These are phyloP conservation scores for Acidiella bohemica DNA, from an alignment of 495 filamentous ascomycete genomes.

Conservation along the genomic window DNA sequence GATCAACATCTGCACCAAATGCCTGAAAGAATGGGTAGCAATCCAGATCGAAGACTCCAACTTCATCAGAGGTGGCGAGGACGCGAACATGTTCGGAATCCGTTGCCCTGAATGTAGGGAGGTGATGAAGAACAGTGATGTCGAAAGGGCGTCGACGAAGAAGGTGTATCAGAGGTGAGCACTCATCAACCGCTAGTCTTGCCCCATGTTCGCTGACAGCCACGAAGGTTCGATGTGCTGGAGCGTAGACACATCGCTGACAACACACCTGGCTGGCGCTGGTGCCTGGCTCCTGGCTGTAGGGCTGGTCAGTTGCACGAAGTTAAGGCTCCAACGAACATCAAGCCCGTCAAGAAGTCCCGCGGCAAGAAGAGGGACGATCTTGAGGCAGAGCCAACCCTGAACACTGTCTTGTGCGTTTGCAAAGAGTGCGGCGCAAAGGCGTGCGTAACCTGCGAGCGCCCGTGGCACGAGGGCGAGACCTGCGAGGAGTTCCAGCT, in stretches of 20 bases:
- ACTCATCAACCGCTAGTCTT: neutral
- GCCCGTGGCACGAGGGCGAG: constrained; percentile 29
- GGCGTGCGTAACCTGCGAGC: constrained; percentile 30
- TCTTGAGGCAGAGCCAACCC: too few relatives aligned
- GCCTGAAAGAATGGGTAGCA: constrained; percentile 12
- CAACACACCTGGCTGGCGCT: constrained; percentile 10
- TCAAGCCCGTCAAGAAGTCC: constrained; percentile 3
- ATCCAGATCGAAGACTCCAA: neutral
- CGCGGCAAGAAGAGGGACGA: neutral
- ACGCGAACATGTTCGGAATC: constrained; percentile 10
- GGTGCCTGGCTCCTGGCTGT: constrained; percentile 1
- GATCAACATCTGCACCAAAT: constrained; percentile 13
- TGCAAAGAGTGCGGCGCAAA: constrained; percentile 28
- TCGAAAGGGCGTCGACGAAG: constrained; percentile 5
- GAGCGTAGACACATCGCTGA: constrained; percentile 11
- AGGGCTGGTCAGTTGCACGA: constrained; percentile 8
- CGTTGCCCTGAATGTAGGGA: constrained; percentile 8
- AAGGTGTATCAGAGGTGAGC: constrained; percentile 9
- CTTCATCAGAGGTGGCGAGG: constrained; percentile 3
- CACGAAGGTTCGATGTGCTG: constrained; percentile 11
- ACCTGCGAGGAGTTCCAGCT: constrained; percentile 27
- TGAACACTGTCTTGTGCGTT: constrained; percentile 14
- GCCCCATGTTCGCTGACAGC: neutral
- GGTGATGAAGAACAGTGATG: constrained; percentile 10
- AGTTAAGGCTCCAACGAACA: neutral